These are phyloP conservation scores for Dipteronia dyeriana DNA, from an alignment of 345 rosid species.

Conservation along the genomic window DNA sequence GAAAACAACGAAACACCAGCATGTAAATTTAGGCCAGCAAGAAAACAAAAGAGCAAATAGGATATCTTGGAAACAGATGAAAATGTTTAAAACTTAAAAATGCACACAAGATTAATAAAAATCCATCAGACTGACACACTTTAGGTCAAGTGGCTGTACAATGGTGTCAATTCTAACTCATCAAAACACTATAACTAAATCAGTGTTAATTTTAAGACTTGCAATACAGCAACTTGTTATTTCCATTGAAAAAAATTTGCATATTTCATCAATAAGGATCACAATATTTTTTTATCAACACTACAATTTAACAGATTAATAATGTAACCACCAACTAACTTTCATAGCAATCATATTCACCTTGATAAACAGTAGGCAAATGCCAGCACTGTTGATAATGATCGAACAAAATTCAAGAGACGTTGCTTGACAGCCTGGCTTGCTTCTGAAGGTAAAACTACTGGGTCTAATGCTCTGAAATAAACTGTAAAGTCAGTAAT, in stretches of 20 bases:
- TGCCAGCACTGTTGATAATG: conserved; percentile 77
- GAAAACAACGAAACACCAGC: background rate
- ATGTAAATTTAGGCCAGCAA: background rate
- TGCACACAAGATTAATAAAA: background rate
- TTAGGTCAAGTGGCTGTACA: background rate
- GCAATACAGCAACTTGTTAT: background rate
- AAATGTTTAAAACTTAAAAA: background rate
- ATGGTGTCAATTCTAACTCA: background rate
- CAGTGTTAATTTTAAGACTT: background rate
- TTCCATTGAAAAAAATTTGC: background rate
- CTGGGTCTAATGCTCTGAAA: conserved; percentile 78
- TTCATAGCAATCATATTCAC: conserved; percentile 41
- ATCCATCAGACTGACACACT: background rate
- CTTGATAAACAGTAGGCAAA: conserved; percentile 88
- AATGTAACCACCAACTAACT: background rate
- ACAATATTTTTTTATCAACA: background rate
- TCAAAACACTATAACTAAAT: background rate
- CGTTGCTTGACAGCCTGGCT: conserved; percentile 87
- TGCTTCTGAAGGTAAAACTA: conserved; percentile 71
- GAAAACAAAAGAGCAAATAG: background rate
- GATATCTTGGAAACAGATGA: background rate
- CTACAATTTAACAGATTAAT: background rate
- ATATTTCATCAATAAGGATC: background rate
- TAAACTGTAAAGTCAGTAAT: conserved; percentile 25
- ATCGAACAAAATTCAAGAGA: conserved; percentile 64